These are phyloP conservation scores for Exophiala lecanii-corni DNA, from an alignment of 2,329 filamentous ascomycete genomes.

Conservation along the genomic window DNA sequence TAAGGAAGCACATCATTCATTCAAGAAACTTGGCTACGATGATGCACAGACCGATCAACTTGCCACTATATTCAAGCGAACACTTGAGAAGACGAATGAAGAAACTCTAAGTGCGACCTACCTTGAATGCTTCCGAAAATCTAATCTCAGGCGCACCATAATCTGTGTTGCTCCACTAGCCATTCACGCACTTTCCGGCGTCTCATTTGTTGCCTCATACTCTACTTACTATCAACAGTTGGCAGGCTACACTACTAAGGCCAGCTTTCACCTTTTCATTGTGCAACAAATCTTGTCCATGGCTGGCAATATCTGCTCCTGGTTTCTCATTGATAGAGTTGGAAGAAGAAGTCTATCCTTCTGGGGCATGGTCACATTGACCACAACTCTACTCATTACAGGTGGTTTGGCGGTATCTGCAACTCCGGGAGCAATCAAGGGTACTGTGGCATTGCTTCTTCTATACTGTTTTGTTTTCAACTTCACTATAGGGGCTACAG, in stretches of 20 bases:
- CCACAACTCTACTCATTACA: slow-evolving; percentile 38
- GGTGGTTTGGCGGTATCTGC: slow-evolving; percentile 33
- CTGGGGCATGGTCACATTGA: slow-evolving; percentile 33
- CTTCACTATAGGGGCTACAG: slow-evolving; percentile 38
- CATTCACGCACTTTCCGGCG: slow-evolving; percentile 35
- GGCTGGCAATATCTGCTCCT: slow-evolving; percentile 39
- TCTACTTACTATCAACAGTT: slow-evolving; percentile 43
- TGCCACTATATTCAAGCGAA: slow-evolving; percentile 34
- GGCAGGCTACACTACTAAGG: slow-evolving; percentile 36
- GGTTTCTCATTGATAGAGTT: slow-evolving; percentile 36
- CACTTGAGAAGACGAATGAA: slow-evolving; percentile 19
- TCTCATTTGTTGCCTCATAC: slow-evolving; percentile 36
- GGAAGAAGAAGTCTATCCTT: slow-evolving; percentile 37
- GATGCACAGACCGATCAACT: background rate
- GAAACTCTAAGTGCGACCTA: slow-evolving; percentile 38
- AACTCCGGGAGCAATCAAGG: slow-evolving; percentile 5
- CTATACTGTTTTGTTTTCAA: slow-evolving; percentile 40
- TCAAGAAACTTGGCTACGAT: slow-evolving; percentile 23
- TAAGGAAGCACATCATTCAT: slow-evolving; percentile 31
- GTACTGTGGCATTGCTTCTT: slow-evolving; percentile 34
- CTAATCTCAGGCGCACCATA: slow-evolving; percentile 39
- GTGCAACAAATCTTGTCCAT: slow-evolving; percentile 37
- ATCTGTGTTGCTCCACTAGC: slow-evolving; percentile 36
- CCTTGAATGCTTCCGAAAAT: slow-evolving; percentile 37
- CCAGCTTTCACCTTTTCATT: slow-evolving; percentile 32